Evolutionary conservation across 345 rosid species (phyloP).

Genomic region (Isatis tinctoria): DNA sequence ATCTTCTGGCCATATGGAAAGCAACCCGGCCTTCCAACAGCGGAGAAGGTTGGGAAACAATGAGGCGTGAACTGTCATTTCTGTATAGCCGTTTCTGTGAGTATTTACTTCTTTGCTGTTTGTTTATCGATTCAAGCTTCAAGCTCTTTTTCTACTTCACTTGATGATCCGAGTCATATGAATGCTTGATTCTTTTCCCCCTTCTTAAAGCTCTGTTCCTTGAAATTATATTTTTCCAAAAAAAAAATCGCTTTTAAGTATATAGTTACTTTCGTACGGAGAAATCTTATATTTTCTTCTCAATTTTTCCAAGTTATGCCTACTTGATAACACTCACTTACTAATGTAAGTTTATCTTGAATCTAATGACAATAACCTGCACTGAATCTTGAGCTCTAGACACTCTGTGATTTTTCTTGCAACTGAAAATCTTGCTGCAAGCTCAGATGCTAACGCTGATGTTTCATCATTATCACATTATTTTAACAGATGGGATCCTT

Average conservation of each 20-base stretch:
- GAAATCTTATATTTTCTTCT: too few relatives aligned
- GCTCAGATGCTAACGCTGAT: slow-evolving; percentile 5
- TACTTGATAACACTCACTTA: neutral
- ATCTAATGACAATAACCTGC: neutral
- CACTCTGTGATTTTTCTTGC: neutral
- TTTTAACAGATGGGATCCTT: slow-evolving; percentile 84
- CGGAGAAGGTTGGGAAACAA: slow-evolving; percentile 97
- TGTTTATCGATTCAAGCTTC: too few relatives aligned
- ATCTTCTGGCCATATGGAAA: slow-evolving; percentile 99
- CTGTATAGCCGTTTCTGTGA: slow-evolving; percentile 99
- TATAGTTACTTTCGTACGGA: neutral
- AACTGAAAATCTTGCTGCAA: neutral
- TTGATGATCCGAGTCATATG: neutral
- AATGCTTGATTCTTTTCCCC: neutral
- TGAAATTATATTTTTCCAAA: neutral
- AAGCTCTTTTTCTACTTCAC: neutral
- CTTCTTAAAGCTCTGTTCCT: too few relatives aligned
- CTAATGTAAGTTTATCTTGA: too few relatives aligned
- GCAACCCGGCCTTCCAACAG: slow-evolving; percentile 85
- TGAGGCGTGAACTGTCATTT: slow-evolving; percentile 96
- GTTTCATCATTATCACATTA: slow-evolving; percentile 6
- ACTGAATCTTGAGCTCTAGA: neutral
- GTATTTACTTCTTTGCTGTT: slow-evolving; percentile 35
- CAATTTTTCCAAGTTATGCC: neutral
- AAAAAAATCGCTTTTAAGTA: neutral